Base-by-base conservation (phyloP, 2,329 filamentous ascomycete genomes). In the Ceratocystis destructans region DNA sequence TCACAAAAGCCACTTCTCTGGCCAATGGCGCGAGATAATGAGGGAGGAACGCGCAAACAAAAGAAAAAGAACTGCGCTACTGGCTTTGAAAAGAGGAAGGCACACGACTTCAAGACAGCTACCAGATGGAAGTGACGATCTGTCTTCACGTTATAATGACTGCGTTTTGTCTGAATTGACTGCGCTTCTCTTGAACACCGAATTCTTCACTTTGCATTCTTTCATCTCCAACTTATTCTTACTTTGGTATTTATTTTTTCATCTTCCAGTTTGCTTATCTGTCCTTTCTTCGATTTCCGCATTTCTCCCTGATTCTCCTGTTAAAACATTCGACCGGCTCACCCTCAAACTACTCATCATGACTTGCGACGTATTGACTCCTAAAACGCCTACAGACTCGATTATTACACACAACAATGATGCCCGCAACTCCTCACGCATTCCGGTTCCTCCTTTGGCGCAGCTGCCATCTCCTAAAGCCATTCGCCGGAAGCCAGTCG, bases 201-300 rank as follows among this genome's bases (percentile, higher is more conserved):
- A 15, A 17, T 37, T 25, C 48, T 41, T 41, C 37, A 15, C 37
- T 25, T 28, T 41, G 48, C 6, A 20, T 20, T 37, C 55, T 20
- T n/a, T 4, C 55, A 59, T 37, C 55, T 33, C 55, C 55, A 33
- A 20, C 55, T 59, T 37, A 59, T 59, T 59, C 55, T 59, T 59
- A 59, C 31, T 37, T n/a, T 59, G 55, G 28, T 59, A 59, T 59
- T 37, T 37, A 37, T 59, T 59, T 59, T 37, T 59, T 33, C 55
- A 31, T 31, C 55, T 37, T 59, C 55, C 55, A 59, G 55, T 37
- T 37, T 59, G 55, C 55, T 31, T 37, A 59, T 59, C 55, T 17
- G 17, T 6, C 28, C 28, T 59, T n/a, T 37, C 20, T 37, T 28
- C 55, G 4, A 25, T 55, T 15, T 8, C 28, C n/a, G 25, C 15